phyloP scores from a whole-genome alignment of 352 stramenopile species.

The Plasmopara viticola region DNA sequence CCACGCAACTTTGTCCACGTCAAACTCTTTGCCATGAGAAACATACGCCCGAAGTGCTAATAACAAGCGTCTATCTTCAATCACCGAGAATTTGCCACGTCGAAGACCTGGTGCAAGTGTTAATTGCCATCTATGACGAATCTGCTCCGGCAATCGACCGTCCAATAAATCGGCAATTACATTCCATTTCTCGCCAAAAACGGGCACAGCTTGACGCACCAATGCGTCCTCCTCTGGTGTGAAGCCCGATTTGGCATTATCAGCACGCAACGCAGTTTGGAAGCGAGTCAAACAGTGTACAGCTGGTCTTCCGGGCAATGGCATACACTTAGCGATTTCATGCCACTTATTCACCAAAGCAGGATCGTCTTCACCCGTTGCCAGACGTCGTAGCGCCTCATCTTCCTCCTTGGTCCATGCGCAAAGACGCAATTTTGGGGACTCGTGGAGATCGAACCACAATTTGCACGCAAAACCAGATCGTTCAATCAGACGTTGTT shows the following conservation, averaged over 20 bases:
- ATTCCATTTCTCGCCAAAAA: constrained; percentile 78
- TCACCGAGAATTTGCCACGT: constrained; percentile 64
- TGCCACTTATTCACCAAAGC: constrained; percentile 44
- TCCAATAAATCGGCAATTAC: constrained; percentile 74
- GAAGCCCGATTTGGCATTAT: constrained; percentile 40
- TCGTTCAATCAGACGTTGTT: constrained; percentile 41
- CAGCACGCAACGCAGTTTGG: constrained; percentile 41
- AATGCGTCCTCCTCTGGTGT: constrained; percentile 43
- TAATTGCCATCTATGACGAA: constrained; percentile 70
- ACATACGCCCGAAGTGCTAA: constrained; percentile 53
- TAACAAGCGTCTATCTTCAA: constrained; percentile 62
- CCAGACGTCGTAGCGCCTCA: constrained; percentile 28
- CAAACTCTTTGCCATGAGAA: constrained; percentile 34
- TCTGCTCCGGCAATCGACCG: constrained; percentile 60
- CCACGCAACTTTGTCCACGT: constrained; percentile 45
- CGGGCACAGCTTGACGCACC: constrained; percentile 40
- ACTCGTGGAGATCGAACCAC: constrained; percentile 68
- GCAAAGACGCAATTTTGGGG: constrained; percentile 38
- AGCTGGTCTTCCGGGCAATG: constrained; percentile 33
- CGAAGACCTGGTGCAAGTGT: constrained; percentile 55
- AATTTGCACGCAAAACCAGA: constrained; percentile 65
- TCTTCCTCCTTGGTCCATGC: constrained; percentile 60
- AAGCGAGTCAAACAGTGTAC: constrained; percentile 54
- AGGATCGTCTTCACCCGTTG: constrained; percentile 33
- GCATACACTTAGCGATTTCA: constrained; percentile 44